Conservation (phyloP, 169 alveolate genomes). For the Eimeria sp. region DNA sequence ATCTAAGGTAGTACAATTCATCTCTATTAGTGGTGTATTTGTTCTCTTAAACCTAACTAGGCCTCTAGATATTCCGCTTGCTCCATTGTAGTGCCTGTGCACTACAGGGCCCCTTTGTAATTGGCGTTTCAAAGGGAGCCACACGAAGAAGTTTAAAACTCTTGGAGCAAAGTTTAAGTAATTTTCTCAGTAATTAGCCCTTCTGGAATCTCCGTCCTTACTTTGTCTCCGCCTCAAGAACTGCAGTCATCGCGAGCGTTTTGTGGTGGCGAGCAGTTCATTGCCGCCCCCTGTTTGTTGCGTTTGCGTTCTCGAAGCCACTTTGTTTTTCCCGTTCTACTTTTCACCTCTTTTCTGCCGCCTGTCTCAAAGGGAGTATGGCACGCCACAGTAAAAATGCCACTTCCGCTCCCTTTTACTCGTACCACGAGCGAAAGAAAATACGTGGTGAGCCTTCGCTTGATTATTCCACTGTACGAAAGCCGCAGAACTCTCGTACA, state of each 20-base stretch:
- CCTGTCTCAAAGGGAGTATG: background rate
- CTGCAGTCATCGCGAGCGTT: background rate
- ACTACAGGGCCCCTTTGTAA: background rate
- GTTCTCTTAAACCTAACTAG: too few species aligned
- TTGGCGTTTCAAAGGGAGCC: background rate
- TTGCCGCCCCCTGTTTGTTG: background rate
- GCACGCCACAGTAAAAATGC: slow-evolving; percentile 80
- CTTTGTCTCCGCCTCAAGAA: background rate
- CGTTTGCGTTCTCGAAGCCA: background rate
- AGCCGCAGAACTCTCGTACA: background rate
- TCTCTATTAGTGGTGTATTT: too few species aligned
- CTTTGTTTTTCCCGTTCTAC: background rate
- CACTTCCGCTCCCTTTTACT: slow-evolving; percentile 66
- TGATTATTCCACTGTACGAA: background rate
- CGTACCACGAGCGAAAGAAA: slow-evolving; percentile 75
- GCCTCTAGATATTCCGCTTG: too few species aligned
- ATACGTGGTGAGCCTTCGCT: slow-evolving; percentile 38
- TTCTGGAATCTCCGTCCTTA: background rate
- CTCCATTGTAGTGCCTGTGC: too few species aligned
- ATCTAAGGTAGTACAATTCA: too few species aligned
- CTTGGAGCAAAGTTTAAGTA: background rate
- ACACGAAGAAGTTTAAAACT: background rate
- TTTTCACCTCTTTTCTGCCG: background rate
- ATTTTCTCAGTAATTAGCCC: background rate
- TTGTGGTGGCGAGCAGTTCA: background rate